These are phyloP conservation scores for Delphinella strobiligena DNA, from an alignment of 2,329 filamentous ascomycete genomes.

Conservation along the genomic window DNA sequence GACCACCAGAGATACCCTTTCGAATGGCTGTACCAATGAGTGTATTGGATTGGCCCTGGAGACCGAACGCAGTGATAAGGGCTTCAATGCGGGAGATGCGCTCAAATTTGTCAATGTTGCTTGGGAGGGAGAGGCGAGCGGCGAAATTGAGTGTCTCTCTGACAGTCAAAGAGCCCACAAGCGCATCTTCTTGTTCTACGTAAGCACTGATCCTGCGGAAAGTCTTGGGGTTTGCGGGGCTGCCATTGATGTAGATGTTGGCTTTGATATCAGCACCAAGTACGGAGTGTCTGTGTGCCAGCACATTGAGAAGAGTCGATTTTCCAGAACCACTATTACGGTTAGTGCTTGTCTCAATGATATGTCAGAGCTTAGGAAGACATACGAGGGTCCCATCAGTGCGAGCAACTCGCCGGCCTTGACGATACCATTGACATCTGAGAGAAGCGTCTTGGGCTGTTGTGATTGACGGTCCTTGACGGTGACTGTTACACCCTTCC, in stretches of 20 bases:
- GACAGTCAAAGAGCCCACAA: slow-evolving; percentile 71
- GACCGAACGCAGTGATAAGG: slow-evolving; percentile 61
- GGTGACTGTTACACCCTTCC: slow-evolving; percentile 54
- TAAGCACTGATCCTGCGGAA: slow-evolving; percentile 61
- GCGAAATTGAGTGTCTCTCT: slow-evolving; percentile 70
- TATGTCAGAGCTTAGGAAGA: slow-evolving; percentile 1
- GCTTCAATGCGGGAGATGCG: slow-evolving; percentile 51
- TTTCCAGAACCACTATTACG: slow-evolving; percentile 50
- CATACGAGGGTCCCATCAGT: slow-evolving; percentile 62
- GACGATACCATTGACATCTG: slow-evolving; percentile 50
- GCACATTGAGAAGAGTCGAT: slow-evolving; percentile 70
- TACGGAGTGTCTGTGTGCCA: slow-evolving; percentile 50
- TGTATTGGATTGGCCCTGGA: slow-evolving; percentile 55
- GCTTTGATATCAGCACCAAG: slow-evolving; percentile 43
- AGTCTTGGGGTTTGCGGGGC: slow-evolving; percentile 34
- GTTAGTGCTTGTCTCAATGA: slow-evolving; percentile 6
- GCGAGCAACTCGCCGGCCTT: slow-evolving; percentile 63
- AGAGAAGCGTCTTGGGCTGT: slow-evolving; percentile 49
- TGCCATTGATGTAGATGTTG: slow-evolving; percentile 52
- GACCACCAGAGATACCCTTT: slow-evolving; percentile 74
- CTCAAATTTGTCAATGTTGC: slow-evolving; percentile 42
- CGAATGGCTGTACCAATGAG: slow-evolving; percentile 71
- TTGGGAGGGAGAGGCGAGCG: slow-evolving; percentile 50
- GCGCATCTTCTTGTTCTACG: slow-evolving; percentile 78
- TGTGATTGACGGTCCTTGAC: slow-evolving; percentile 62